phyloP scores from a whole-genome alignment of 2,329 filamentous ascomycete species.

The Iodosphaeria phyllophila region DNA sequence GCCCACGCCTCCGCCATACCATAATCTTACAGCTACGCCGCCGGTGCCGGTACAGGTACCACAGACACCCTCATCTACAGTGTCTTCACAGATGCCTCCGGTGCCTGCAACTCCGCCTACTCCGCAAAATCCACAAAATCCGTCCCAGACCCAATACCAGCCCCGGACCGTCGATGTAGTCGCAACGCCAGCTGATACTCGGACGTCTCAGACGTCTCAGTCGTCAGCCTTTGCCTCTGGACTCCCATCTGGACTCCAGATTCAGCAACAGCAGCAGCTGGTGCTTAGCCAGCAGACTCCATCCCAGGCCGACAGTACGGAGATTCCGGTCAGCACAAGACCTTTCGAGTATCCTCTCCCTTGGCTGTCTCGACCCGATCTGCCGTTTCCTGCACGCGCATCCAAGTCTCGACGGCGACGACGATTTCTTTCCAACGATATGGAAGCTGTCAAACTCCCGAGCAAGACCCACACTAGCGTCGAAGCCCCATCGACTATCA shows the following conservation, averaged over 20 bases:
- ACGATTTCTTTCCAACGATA: constrained; percentile 16
- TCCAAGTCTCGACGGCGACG: constrained; percentile 23
- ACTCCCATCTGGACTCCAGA: constrained; percentile 7
- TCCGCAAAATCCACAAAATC: constrained; percentile 18
- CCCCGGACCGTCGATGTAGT: constrained; percentile 8
- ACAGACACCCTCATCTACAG: constrained; percentile 33
- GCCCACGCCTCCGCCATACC: constrained; percentile 29
- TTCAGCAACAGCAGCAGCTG: constrained; percentile 20
- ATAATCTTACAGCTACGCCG: constrained; percentile 22
- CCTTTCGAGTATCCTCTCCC: no score
- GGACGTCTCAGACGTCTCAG: constrained; percentile 31
- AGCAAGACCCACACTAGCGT: constrained; percentile 17
- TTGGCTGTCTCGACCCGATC: constrained; percentile 33
- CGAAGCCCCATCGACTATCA: constrained; percentile 4
- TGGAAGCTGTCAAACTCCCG: constrained; percentile 22
- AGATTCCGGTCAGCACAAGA: no score
- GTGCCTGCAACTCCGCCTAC: constrained; percentile 28
- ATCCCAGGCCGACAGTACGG: no score
- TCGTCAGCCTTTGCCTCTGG: constrained; percentile 13
- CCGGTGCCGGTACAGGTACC: constrained; percentile 21
- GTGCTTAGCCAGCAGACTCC: no score
- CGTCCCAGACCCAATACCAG: constrained; percentile 15
- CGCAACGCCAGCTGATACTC: constrained; percentile 6
- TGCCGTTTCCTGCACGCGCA: constrained; percentile 26
- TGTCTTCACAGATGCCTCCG: constrained; percentile 20